A percentile compares a stretch with the other conserved stretches of the same genome.
phyloP scores from a whole-genome alignment of 139 green algal species.

The Haematococcus lacustris region DNA sequence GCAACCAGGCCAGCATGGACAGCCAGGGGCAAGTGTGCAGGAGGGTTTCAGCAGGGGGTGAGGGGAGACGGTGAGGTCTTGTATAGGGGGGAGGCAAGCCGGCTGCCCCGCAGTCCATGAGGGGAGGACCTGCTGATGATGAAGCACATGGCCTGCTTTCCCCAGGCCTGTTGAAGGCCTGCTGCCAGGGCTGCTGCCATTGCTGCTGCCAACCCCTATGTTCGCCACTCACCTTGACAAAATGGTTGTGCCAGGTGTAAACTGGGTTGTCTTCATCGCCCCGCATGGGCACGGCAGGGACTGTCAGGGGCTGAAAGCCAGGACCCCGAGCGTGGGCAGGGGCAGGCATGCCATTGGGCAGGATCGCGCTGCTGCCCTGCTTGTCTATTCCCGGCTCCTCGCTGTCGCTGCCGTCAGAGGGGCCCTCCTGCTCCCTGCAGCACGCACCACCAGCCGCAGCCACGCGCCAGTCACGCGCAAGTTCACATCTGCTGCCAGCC shows the following conservation, averaged over 20 bases:
- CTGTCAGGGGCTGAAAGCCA: slow-evolving; percentile 13
- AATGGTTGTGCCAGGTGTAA: slow-evolving; percentile 45
- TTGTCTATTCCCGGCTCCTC: too few relatives aligned
- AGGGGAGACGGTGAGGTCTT: background rate
- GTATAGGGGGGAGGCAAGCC: background rate
- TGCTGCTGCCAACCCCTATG: too few relatives aligned
- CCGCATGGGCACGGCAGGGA: slow-evolving; percentile 9
- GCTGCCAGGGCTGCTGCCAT: too few relatives aligned
- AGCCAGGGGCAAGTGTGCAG: too few relatives aligned
- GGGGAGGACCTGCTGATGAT: background rate
- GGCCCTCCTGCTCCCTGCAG: background rate
- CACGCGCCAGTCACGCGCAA: background rate
- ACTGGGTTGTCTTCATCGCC: slow-evolving; percentile 38
- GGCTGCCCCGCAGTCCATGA: background rate
- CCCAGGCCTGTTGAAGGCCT: background rate
- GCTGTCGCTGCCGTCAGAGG: background rate
- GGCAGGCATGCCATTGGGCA: too few relatives aligned
- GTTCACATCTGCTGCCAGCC: too few relatives aligned
- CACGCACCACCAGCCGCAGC: background rate
- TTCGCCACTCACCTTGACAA: slow-evolving; percentile 11
- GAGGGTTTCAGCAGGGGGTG: background rate
- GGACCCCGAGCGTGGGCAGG: too few relatives aligned
- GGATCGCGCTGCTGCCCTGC: too few relatives aligned
- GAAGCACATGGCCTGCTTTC: slow-evolving; percentile 1
- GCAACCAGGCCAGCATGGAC: background rate